Evolutionary conservation across 192 early-diverging fungal species (phyloP).

Genomic region (Cladochytrium replicatum): DNA sequence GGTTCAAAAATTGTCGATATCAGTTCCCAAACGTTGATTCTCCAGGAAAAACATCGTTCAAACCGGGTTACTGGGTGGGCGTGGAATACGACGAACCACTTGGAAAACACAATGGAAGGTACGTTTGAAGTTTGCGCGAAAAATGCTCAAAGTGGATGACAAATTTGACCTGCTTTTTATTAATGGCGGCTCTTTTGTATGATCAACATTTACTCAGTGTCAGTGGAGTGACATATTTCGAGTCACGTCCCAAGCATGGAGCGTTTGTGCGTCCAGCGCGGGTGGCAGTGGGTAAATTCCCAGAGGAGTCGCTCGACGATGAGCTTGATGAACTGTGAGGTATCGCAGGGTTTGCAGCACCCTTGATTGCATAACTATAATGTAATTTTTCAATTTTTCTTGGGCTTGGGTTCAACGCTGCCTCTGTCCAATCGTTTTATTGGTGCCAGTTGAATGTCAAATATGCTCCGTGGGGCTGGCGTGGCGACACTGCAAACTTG

Average conservation of each 20-base stretch:
- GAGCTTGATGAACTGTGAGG: slow-evolving; percentile 51
- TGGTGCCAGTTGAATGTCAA: too few relatives aligned
- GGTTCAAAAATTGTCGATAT: too few relatives aligned
- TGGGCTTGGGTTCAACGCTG: too few relatives aligned
- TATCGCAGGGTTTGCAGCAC: too few relatives aligned
- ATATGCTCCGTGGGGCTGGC: too few relatives aligned
- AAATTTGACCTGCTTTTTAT: neutral
- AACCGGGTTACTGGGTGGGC: slow-evolving; percentile 87
- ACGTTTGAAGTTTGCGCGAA: too few relatives aligned
- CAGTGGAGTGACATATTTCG: slow-evolving; percentile 68
- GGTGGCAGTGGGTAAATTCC: slow-evolving; percentile 85
- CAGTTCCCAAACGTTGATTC: too few relatives aligned
- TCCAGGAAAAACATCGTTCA: slow-evolving; percentile 61
- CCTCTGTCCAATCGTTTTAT: too few relatives aligned
- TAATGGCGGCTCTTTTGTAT: neutral
- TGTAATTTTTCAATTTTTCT: too few relatives aligned
- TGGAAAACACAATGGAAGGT: slow-evolving; percentile 87
- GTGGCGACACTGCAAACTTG: too few relatives aligned
- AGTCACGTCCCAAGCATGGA: slow-evolving; percentile 61
- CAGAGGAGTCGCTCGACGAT: slow-evolving; percentile 72
- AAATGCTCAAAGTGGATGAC: neutral
- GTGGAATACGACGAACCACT: slow-evolving; percentile 93
- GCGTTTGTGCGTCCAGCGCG: slow-evolving; percentile 85
- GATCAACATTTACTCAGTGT: slow-evolving; percentile 48
- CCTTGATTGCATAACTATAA: too few relatives aligned